Evolutionary conservation across 768 basidiomycete genomes (phyloP), one percentile per base, ranked within the genome.

Genomic region (Gloeophyllum trabeum): DNA sequence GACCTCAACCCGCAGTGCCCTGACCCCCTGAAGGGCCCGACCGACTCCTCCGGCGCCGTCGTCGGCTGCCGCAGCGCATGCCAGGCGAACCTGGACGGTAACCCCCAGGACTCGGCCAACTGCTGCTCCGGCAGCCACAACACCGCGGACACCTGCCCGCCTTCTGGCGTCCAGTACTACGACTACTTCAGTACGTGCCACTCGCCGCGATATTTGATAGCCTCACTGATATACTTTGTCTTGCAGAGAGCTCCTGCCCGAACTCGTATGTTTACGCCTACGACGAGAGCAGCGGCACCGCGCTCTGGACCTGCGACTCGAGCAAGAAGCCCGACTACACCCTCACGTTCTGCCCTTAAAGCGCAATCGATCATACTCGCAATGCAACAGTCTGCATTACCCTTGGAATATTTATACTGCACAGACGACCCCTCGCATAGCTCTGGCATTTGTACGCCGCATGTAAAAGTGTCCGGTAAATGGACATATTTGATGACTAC

Each of bases 61-160:
- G 65, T 64, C 2, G 69, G 69, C 25, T 70, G 69, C 59, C 64
- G 61, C 50, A 63, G 58, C 40, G 67, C 67, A 4, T 71, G 69
- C 49, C 37, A 47, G 19, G 65, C 65, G 5, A 60, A 64, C 37
- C 51, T 70, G 21, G 54, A 56, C 44, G 62, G 62, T 4, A 56
- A 64, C 37, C 54, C 50, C 3, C 41, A 58, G 25, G 69, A 82
- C 59, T 79, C 77, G 18, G 56, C 66, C 4, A 79, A 81, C 51
- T 82, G 81, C 57, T 84, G 81, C 62, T 70, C 70, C 12, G 81
- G 81, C 7, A 56, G 54, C 32, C 62, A 70, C 57, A 58, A 57
- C 54, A 76, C 73, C 4, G 57, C 75, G 1, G 57, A 51, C 6
- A 79, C 76, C 0, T 82, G 80, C 55, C 78, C 76, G 13, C 48